phyloP scores from a whole-genome alignment of 2,329 filamentous ascomycete genomes.

The Fusarium multiceps region DNA sequence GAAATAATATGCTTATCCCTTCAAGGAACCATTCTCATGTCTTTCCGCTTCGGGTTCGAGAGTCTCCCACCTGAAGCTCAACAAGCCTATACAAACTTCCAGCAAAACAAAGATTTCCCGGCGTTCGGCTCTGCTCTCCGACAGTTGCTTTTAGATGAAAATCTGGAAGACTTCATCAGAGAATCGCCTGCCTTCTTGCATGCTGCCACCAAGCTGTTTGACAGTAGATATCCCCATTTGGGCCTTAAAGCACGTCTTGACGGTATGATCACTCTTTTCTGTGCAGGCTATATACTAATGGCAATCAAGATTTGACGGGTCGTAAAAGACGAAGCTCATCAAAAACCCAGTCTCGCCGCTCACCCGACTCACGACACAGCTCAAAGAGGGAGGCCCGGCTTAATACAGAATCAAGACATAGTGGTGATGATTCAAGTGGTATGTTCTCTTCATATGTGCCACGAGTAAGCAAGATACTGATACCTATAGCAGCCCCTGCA shows the following conservation, averaged over 20 bases:
- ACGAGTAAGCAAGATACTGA: not conserved
- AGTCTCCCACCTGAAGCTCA: slow-evolving; percentile 29
- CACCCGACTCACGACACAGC: not conserved
- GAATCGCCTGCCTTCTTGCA: slow-evolving; percentile 23
- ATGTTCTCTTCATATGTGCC: not conserved
- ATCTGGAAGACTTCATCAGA: slow-evolving; percentile 40
- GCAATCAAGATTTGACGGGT: not conserved
- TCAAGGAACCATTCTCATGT: slow-evolving; percentile 24
- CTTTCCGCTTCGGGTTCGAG: slow-evolving; percentile 24
- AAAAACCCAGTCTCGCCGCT: not conserved
- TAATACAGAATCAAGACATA: not conserved
- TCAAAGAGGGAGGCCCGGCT: slow-evolving; percentile 8
- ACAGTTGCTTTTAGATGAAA: slow-evolving; percentile 10
- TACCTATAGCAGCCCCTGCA: not conserved
- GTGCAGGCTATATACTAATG: not conserved
- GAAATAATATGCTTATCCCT: not conserved
- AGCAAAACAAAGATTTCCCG: not conserved
- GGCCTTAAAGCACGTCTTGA: slow-evolving; percentile 20
- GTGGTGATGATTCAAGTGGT: not conserved
- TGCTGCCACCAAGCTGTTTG: slow-evolving; percentile 35
- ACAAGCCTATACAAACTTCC: slow-evolving; percentile 20
- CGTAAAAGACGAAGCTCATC: not conserved
- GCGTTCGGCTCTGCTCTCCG: slow-evolving; percentile 29
- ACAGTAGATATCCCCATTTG: slow-evolving; percentile 28
- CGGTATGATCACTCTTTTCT: slow-evolving; percentile 8